A percentile compares a stretch with the other conserved stretches of the same genome.
Evolutionary conservation across 495 filamentous ascomycete species (phyloP).

Genomic region (Daldinia vernicosa): DNA sequence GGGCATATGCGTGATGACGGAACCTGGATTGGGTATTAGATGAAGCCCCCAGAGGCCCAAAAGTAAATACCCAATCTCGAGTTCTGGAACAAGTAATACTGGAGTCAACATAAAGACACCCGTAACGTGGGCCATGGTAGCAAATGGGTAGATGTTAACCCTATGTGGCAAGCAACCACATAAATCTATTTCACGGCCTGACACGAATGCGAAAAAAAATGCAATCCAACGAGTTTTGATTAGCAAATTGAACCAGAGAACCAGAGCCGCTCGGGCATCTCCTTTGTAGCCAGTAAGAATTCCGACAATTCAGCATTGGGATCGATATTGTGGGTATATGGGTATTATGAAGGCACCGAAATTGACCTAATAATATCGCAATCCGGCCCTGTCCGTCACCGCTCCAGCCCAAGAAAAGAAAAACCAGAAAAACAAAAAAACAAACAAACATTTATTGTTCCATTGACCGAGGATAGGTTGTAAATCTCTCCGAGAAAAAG

Average conservation of each 20-base stretch:
- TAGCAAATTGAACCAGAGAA: background rate
- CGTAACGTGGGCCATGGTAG: conserved; percentile 1
- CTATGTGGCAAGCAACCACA: conserved; percentile 5
- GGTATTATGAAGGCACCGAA: background rate
- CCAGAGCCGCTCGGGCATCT: conserved; percentile 1
- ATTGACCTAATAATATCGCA: conserved; percentile 9
- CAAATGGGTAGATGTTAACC: background rate
- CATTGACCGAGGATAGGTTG: background rate
- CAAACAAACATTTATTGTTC: background rate
- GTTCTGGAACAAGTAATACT: conserved; percentile 10
- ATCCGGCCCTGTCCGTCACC: conserved; percentile 6
- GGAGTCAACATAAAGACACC: conserved; percentile 3
- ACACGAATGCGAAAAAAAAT: conserved; percentile 8
- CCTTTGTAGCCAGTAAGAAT: background rate
- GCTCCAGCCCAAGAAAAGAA: background rate
- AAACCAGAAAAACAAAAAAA: background rate
- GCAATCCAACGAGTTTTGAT: conserved; percentile 1
- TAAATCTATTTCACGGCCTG: conserved; percentile 12
- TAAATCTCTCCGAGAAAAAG: background rate
- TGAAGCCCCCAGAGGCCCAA: background rate
- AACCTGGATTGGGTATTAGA: conserved; percentile 6
- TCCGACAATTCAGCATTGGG: conserved; percentile 10
- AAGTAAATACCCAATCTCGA: conserved; percentile 7
- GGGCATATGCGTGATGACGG: conserved; percentile 21
- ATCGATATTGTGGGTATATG: conserved; percentile 8